phyloP scores from a whole-genome alignment of 2,329 filamentous ascomycete genomes.

The Sphaerulina populicola region DNA sequence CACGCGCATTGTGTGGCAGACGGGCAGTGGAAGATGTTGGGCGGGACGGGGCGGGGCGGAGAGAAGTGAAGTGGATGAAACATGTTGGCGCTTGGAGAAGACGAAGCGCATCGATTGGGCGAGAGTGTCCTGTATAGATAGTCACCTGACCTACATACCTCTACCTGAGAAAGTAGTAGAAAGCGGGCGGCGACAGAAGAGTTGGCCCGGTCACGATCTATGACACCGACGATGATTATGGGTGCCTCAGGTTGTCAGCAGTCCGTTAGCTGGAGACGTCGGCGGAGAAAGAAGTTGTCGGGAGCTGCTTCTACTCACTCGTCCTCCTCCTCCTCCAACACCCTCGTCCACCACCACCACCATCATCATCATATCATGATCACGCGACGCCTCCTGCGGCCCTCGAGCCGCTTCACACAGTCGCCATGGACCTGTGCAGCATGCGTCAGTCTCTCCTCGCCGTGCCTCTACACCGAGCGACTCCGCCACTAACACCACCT shows the following conservation, averaged over 20 bases:
- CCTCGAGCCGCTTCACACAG: constrained; percentile 20
- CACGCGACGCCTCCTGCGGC: constrained; percentile 27
- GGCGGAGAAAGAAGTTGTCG: no score
- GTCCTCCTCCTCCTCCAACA: no score
- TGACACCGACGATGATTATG: not conserved
- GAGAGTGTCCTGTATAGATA: no score
- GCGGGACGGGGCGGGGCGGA: not conserved
- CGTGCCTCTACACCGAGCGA: not conserved
- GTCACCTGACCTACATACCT: no score
- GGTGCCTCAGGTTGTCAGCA: not conserved
- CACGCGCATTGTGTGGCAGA: constrained; percentile 17
- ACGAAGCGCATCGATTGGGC: constrained; percentile 10
- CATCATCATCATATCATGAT: constrained; percentile 20
- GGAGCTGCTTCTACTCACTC: no score
- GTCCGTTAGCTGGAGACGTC: not conserved
- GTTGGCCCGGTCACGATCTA: not conserved
- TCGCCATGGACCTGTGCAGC: constrained; percentile 27
- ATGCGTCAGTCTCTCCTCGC: constrained; percentile 20
- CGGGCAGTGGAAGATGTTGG: not conserved
- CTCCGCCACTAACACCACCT: not conserved
- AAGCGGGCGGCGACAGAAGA: not conserved
- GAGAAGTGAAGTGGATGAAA: constrained; percentile 16
- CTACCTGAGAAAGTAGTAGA: no score
- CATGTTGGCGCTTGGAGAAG: constrained; percentile 15
- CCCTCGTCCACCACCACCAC: no score